Conservation (phyloP, 768 basidiomycete species). For the Neoboletus subvelutipes region DNA sequence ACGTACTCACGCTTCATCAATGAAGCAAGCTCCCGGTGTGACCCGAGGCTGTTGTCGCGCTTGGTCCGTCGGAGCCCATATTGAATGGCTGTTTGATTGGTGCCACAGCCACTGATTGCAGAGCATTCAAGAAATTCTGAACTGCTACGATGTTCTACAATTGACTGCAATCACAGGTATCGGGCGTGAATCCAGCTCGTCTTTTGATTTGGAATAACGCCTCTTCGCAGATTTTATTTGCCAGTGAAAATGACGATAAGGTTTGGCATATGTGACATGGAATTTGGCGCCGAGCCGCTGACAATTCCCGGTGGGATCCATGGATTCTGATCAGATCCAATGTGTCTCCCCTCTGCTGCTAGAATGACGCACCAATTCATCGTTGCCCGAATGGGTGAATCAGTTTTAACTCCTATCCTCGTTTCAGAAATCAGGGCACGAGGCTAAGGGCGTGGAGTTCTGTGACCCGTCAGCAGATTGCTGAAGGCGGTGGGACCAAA, state of each 20-base stretch:
- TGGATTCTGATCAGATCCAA: not conserved
- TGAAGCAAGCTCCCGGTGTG: not conserved
- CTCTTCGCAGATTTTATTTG: no score
- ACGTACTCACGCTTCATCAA: not conserved
- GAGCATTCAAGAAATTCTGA: not conserved
- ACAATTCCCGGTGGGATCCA: not conserved
- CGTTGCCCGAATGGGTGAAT: not conserved
- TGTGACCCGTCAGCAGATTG: not conserved
- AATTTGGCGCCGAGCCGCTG: not conserved
- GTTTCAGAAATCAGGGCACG: not conserved
- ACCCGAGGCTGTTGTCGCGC: not conserved
- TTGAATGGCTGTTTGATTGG: no score
- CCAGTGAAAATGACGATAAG: not conserved
- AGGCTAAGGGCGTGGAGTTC: not conserved
- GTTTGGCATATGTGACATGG: not conserved
- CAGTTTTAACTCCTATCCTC: not conserved
- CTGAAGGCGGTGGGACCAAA: not conserved
- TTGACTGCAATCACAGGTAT: not conserved
- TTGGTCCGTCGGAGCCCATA: not conserved
- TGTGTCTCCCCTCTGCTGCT: not conserved
- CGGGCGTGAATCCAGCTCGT: not conserved
- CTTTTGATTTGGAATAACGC: not conserved
- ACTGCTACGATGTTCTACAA: not conserved
- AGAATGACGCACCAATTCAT: not conserved
- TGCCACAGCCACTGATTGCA: not conserved